A percentile compares a stretch with the other conserved stretches of the same genome.
Conservation (phyloP, 2,329 filamentous ascomycete genomes). For the Aspergillus melleus region DNA sequence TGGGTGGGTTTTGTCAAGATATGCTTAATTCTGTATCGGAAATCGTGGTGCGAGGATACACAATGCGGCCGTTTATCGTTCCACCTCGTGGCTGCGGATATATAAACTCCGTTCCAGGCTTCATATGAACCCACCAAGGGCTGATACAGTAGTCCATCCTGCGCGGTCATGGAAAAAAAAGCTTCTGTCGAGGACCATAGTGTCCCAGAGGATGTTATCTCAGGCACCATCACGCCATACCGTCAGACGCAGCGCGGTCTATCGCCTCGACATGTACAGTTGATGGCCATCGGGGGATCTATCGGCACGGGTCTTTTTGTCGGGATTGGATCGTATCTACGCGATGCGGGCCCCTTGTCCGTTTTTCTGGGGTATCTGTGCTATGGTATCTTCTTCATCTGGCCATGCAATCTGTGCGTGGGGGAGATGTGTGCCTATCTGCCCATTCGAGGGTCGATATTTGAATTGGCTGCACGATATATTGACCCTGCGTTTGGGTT, state of each 20-base stretch:
- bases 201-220: constrained; percentile 11
- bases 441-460: constrained; percentile 48
- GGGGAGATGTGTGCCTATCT: constrained; percentile 33
- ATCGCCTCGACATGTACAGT: constrained; percentile 41
- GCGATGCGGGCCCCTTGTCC: constrained; percentile 34
- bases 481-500: constrained; percentile 49
- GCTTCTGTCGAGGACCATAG: constrained; percentile 11
- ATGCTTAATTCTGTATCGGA: no score
- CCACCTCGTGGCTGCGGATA: background rate
- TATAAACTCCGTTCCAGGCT: background rate
- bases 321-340: constrained; percentile 35
- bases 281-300: constrained; percentile 43
- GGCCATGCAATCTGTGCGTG: constrained; percentile 32
- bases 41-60: no score
- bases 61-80: background rate
- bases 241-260: constrained; percentile 34
- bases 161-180: constrained; percentile 23
- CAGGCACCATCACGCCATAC: constrained; percentile 18
- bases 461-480: constrained; percentile 50
- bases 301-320: constrained; percentile 40
- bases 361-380: constrained; percentile 39
- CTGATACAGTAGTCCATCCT: no score
- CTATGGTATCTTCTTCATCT: constrained; percentile 34
- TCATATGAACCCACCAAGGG: no score
- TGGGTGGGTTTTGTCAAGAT: no score